A percentile compares a stretch with the other conserved stretches of the same genome.
Evolutionary conservation across 163 green algal species (phyloP).

Genomic region (Chlorella variabilis): DNA sequence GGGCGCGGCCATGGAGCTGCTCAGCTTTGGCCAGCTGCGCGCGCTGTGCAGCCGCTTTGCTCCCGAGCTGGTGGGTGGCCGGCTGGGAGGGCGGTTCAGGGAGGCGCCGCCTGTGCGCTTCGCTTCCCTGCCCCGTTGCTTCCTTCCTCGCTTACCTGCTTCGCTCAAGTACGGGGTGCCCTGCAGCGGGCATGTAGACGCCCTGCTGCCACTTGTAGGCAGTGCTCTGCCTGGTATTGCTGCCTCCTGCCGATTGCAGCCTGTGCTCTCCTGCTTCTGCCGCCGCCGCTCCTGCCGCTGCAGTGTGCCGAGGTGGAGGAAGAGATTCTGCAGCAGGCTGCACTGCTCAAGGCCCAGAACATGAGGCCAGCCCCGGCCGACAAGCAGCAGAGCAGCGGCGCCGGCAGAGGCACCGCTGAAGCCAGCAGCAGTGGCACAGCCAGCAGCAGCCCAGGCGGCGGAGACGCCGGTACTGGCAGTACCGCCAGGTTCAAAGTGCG

Average conservation of each 20-base stretch:
- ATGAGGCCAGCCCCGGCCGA: not conserved
- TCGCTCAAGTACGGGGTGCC: not conserved
- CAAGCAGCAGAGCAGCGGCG: not conserved
- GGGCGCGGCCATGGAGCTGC: not conserved
- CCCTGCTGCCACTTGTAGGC: no score
- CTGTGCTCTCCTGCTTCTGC: no score
- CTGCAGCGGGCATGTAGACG: no score
- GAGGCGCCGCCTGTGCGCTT: no score
- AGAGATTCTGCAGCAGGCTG: not conserved
- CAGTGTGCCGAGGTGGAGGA: not conserved
- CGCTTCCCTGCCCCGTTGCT: no score
- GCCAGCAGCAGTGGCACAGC: not conserved
- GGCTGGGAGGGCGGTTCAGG: no score
- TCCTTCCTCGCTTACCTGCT: no score
- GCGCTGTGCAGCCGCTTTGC: not conserved
- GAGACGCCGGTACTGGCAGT: not conserved
- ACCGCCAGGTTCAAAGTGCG: not conserved
- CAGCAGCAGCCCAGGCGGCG: no score
- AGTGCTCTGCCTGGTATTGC: no score
- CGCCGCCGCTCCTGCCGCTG: not conserved
- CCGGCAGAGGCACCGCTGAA: not conserved
- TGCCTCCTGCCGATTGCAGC: no score
- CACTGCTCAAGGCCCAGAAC: not conserved
- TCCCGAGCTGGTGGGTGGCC: slow-evolving; percentile 4
- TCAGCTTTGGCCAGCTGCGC: not conserved